Evolutionary conservation across 768 basidiomycete species (phyloP).

Genomic region (Cantharellus cinnabarinus): DNA sequence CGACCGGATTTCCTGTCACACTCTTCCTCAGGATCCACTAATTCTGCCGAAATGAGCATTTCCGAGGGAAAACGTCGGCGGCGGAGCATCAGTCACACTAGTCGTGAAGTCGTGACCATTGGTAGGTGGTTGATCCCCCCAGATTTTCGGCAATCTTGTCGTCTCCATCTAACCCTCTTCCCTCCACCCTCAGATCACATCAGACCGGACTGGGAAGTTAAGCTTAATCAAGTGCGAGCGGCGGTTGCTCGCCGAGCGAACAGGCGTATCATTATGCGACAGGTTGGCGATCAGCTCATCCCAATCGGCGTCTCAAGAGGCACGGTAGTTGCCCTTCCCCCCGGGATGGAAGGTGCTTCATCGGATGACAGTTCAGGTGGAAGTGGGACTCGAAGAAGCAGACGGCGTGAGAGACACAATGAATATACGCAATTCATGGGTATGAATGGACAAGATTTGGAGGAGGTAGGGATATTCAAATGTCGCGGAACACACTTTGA

Average conservation of each 20-base stretch:
- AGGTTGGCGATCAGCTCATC: conserved; percentile 91
- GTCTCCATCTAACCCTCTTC: not conserved
- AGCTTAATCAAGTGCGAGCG: conserved; percentile 82
- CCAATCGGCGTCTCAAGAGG: conserved; percentile 92
- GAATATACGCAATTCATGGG: conserved; percentile 50
- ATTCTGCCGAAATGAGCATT: conserved; percentile 2
- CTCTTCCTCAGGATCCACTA: conserved; percentile 17
- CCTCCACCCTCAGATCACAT: conserved; percentile 51
- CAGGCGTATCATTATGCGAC: conserved; percentile 91
- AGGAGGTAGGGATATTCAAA: conserved; percentile 43
- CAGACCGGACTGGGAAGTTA: conserved; percentile 94
- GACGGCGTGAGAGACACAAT: conserved; percentile 29
- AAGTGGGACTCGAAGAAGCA: conserved; percentile 26
- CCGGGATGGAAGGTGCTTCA: conserved; percentile 24
- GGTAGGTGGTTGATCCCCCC: conserved; percentile 27
- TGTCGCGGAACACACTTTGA: not conserved
- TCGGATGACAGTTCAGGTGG: conserved; percentile 16
- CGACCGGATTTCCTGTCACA: conserved; percentile 34
- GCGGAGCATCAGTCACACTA: conserved; percentile 74
- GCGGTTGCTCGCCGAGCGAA: conserved; percentile 93
- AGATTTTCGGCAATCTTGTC: not conserved
- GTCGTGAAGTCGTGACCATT: conserved; percentile 77
- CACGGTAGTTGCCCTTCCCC: conserved; percentile 40
- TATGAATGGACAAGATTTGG: conserved; percentile 54
- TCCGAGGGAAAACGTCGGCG: conserved; percentile 25